A percentile compares a stretch with the other conserved stretches of the same genome.
Evolutionary conservation across 208 protist species (phyloP).

Genomic region (Trypanosoma cruzi): DNA sequence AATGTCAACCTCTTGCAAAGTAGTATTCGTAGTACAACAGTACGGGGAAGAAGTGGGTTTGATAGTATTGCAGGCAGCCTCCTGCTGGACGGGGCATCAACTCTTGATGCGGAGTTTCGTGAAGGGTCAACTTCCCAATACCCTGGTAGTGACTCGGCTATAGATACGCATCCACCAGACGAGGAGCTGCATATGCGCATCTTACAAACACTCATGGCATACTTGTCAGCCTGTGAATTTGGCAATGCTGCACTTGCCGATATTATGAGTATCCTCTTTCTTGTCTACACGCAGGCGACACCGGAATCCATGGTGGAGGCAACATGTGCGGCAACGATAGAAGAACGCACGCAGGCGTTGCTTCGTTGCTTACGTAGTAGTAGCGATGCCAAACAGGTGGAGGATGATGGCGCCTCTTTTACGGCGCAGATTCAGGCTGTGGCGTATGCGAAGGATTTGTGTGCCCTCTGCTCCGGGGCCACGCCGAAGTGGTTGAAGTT

Average conservation of each 20-base stretch:
- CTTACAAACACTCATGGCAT: constrained; percentile 54
- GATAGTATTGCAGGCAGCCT: not conserved
- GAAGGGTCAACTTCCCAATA: not conserved
- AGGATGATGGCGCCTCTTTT: constrained; percentile 26
- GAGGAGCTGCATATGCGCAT: constrained; percentile 63
- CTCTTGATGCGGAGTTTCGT: constrained; percentile 2
- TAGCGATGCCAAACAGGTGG: not conserved
- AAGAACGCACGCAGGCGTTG: constrained; percentile 49
- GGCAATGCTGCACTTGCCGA: constrained; percentile 41
- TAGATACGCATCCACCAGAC: constrained; percentile 21
- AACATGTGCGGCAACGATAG: constrained; percentile 64
- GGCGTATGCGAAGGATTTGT: constrained; percentile 71
- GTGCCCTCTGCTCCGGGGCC: constrained; percentile 30
- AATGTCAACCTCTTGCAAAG: not conserved
- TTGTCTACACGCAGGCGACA: constrained; percentile 48
- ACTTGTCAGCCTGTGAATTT: constrained; percentile 52
- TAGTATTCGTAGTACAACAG: not conserved
- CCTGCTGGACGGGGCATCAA: not conserved
- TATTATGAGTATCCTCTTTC: constrained; percentile 55
- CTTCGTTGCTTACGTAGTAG: constrained; percentile 30
- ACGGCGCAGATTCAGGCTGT: constrained; percentile 53
- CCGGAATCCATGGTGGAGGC: constrained; percentile 64
- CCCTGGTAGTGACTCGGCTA: not conserved
- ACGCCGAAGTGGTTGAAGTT: constrained; percentile 39
- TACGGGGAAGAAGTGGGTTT: not conserved